Conservation (phyloP, 2,329 filamentous ascomycete genomes). For the Aureobasidium leucospermi region DNA sequence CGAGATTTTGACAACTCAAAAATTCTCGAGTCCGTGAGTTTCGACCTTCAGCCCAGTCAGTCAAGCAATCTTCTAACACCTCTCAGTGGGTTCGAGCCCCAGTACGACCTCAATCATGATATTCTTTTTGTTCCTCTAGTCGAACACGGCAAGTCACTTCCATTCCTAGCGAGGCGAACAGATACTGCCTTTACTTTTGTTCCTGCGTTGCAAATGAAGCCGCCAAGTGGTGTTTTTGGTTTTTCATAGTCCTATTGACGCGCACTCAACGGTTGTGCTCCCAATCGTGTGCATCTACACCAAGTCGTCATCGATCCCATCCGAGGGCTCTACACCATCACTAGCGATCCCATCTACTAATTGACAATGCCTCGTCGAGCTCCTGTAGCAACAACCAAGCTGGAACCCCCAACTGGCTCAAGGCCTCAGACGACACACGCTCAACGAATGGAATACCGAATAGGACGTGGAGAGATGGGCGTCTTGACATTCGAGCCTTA, state of each 20-base stretch:
- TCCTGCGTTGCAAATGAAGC: neutral
- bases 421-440: constrained; percentile 19
- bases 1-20: constrained; percentile 18
- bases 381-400: neutral
- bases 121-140: neutral
- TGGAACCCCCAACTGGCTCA: neutral
- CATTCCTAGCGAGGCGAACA: too few relatives aligned
- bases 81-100: constrained; percentile 11
- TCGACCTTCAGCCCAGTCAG: neutral
- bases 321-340: too few relatives aligned
- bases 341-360: too few relatives aligned
- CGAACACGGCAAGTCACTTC: too few relatives aligned
- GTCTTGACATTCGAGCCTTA: constrained; percentile 59
- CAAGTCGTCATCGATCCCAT: too few relatives aligned
- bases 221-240: neutral
- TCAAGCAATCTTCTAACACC: neutral
- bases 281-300: too few relatives aligned
- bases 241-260: neutral
- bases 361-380: constrained; percentile 8
- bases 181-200: too few relatives aligned
- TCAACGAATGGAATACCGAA: constrained; percentile 47
- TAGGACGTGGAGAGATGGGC: constrained; percentile 53
- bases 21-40: constrained; percentile 9
- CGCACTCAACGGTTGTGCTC: too few relatives aligned
- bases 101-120: neutral